These are phyloP conservation scores for Hypomontagnella submonticulosa DNA, from an alignment of 495 filamentous ascomycete species.

Conservation along the genomic window DNA sequence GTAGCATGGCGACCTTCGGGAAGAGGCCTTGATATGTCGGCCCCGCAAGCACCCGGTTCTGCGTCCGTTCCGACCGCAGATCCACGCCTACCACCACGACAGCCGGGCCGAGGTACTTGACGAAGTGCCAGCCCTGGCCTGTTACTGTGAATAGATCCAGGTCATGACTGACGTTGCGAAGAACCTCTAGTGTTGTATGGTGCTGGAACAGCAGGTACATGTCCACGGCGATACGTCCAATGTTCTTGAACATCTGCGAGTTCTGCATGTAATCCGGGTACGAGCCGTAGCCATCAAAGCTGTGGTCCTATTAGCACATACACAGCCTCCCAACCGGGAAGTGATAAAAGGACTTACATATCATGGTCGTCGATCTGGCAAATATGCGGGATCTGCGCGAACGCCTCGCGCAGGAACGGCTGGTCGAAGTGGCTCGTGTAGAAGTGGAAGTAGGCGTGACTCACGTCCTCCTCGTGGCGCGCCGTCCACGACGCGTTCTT, in stretches of 20 bases:
- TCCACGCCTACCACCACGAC: conserved; percentile 91
- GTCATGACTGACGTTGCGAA: conserved; percentile 86
- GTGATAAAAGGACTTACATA: conserved; percentile 74
- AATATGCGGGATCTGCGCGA: conserved; percentile 96
- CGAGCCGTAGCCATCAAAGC: conserved; percentile 97
- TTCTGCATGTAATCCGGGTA: conserved; percentile 99
- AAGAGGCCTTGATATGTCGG: conserved; percentile 98
- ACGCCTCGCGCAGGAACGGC: conserved; percentile 89
- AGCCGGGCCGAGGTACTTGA: conserved; percentile 93
- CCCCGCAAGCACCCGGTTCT: conserved; percentile 91
- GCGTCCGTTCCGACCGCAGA: conserved; percentile 89
- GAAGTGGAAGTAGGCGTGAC: conserved; percentile 97
- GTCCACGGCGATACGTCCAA: conserved; percentile 94
- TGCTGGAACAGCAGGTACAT: conserved; percentile 99
- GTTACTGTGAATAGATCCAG: conserved; percentile 96
- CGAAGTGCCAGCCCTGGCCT: conserved; percentile 95
- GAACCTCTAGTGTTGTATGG: conserved; percentile 93
- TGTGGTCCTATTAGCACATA: conserved; percentile 46
- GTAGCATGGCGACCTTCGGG: conserved; percentile 93
- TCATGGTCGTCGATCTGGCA: conserved; percentile 96
- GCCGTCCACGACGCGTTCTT: conserved; percentile 93
- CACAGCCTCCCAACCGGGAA: too few species aligned
- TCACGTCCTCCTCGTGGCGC: conserved; percentile 91
- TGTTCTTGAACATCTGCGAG: conserved; percentile 97
- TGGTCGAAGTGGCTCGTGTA: conserved; percentile 98